Evolutionary conservation across 306 rosid species (phyloP).

Genomic region (Begonia loranthoides): DNA sequence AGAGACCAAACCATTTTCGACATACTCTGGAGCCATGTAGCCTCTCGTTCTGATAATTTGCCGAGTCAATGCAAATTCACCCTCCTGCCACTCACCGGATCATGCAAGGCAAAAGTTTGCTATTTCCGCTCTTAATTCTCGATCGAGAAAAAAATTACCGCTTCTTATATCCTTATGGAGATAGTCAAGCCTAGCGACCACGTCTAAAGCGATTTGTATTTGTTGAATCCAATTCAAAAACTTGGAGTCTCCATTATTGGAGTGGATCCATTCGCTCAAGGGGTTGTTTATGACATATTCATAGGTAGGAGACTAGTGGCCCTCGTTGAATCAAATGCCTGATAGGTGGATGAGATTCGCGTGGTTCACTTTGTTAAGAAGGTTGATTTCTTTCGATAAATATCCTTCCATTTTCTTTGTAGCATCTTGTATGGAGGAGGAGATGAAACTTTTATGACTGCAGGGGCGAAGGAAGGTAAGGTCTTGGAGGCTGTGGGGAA

Average conservation of each 20-base stretch:
- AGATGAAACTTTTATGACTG: too few relatives aligned
- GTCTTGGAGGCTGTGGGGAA: too few relatives aligned
- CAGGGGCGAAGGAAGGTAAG: too few relatives aligned
- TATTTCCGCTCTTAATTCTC: conserved; percentile 57
- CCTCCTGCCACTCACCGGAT: conserved; percentile 30
- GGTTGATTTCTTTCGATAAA: conserved; percentile 51
- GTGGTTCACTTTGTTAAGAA: conserved; percentile 60
- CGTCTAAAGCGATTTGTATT: conserved; percentile 59
- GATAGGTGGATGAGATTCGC: conserved; percentile 66
- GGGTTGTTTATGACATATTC: conserved; percentile 69
- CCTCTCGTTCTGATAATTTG: conserved; percentile 87
- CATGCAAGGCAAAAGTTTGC: conserved; percentile 46
- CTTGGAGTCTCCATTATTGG: conserved; percentile 18
- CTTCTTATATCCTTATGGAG: conserved; percentile 73
- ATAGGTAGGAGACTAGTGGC: conserved; percentile 62
- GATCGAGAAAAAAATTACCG: conserved; percentile 50
- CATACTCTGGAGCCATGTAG: conserved; percentile 85
- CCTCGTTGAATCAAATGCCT: conserved; percentile 59
- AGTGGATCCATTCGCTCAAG: conserved; percentile 57
- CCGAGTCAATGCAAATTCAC: conserved; percentile 43
- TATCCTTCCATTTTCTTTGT: conserved; percentile 48
- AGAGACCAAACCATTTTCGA: conserved; percentile 71
- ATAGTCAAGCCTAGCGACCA: conserved; percentile 63
- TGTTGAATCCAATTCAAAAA: conserved; percentile 58
- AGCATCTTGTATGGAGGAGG: too few relatives aligned